A percentile compares a stretch with the other conserved stretches of the same genome.
Conservation (phyloP, 768 basidiomycete species). For the Dioszegia crocea region DNA sequence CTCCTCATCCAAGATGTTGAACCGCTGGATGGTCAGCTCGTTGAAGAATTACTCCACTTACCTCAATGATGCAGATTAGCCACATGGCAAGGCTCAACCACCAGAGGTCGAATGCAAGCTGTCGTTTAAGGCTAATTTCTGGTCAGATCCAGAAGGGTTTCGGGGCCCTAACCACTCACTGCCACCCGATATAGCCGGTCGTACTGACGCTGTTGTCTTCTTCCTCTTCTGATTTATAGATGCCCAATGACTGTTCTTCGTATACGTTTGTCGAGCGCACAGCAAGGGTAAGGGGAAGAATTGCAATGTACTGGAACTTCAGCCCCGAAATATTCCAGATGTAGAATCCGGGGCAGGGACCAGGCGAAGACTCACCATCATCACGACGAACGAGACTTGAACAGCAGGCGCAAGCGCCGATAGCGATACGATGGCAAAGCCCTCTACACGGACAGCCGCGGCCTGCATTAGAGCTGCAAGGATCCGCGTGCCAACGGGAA, state of each 20-base stretch:
- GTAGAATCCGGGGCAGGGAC: too few species aligned
- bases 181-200: constrained; percentile 49
- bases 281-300: constrained; percentile 46
- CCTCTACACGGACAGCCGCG: constrained; percentile 72
- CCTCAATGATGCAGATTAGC: constrained; percentile 89
- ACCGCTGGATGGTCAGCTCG: constrained; percentile 53
- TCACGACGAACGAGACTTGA: too few species aligned
- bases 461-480: constrained; percentile 74
- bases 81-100: constrained; percentile 83
- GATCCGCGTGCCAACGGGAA: constrained; percentile 69
- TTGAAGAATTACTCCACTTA: constrained; percentile 45
- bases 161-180: constrained; percentile 38
- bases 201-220: constrained; percentile 18
- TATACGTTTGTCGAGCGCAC: constrained; percentile 74
- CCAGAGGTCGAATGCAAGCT: constrained; percentile 97
- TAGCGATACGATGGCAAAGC: constrained; percentile 73
- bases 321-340: too few species aligned
- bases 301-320: constrained; percentile 65
- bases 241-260: constrained; percentile 83
- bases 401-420: constrained; percentile 76
- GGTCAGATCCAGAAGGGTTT: too few species aligned
- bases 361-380: too few species aligned
- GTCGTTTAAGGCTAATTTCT: constrained; percentile 51
- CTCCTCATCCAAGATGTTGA: constrained; percentile 56
- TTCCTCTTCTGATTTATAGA: constrained; percentile 59